A percentile compares a stretch with the other conserved stretches of the same genome.
Evolutionary conservation across 495 filamentous ascomycete species (phyloP).

Genomic region (Hypoxylon subgilvum): DNA sequence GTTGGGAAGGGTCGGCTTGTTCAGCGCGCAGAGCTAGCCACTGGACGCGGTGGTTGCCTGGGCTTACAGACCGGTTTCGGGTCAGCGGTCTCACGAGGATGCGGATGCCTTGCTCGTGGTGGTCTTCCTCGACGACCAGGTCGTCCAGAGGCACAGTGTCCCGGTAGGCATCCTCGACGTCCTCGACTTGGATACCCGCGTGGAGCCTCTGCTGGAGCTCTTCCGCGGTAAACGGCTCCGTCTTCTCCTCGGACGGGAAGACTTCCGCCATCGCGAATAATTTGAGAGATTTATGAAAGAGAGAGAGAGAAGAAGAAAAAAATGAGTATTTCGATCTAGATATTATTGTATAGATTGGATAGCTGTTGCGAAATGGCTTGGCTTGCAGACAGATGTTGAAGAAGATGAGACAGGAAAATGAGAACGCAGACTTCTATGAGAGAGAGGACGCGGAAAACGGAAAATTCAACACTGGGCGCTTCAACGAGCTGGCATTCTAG

Average conservation of each 20-base stretch:
- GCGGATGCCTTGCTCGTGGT: slow-evolving; percentile 50
- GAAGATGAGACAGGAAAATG: slow-evolving; percentile 4
- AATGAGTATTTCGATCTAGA: slow-evolving; percentile 8
- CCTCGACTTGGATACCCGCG: slow-evolving; percentile 42
- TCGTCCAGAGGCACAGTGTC: slow-evolving; percentile 52
- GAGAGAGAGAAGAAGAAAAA: slow-evolving; percentile 6
- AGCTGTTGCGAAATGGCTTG: slow-evolving; percentile 2
- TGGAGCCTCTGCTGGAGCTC: slow-evolving; percentile 51
- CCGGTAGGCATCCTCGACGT: slow-evolving; percentile 40
- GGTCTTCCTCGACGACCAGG: slow-evolving; percentile 50
- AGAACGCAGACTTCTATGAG: too few relatives aligned
- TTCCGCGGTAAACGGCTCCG: slow-evolving; percentile 57
- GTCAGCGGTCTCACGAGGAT: slow-evolving; percentile 56
- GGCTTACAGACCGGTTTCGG: slow-evolving; percentile 54
- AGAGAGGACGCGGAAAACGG: slow-evolving; percentile 12
- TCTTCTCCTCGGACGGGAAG: slow-evolving; percentile 55
- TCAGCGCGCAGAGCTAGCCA: slow-evolving; percentile 55
- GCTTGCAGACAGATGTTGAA: not conserved
- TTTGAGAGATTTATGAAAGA: slow-evolving; percentile 15
- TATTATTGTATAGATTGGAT: slow-evolving; percentile 8
- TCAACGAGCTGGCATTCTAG: slow-evolving; percentile 12
- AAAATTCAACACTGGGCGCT: slow-evolving; percentile 7
- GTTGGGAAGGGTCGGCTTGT: slow-evolving; percentile 48
- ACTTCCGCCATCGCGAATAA: slow-evolving; percentile 49
- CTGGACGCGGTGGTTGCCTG: slow-evolving; percentile 51